Evolutionary conservation across 768 basidiomycete species (phyloP), one percentile per base, ranked within the genome.

Genomic region (Leccinum boreale): DNA sequence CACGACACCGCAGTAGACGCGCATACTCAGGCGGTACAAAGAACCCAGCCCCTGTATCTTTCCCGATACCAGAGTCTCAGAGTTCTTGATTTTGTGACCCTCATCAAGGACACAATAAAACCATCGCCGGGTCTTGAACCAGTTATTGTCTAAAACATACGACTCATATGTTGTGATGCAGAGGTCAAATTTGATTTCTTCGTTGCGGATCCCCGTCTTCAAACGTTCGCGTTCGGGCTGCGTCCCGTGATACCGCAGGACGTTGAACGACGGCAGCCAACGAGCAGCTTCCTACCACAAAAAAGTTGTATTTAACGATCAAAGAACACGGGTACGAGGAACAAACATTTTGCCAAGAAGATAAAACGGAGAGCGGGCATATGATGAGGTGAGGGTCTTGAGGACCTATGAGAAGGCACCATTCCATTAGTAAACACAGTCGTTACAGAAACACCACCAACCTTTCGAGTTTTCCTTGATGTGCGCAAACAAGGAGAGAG

Each of bases 11-110:
- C 14, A n/a, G 7, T 17, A 17, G 26, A 36, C 15, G 11, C 1
- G 64, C 73, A 11, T 52, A 82, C 82, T 82, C 33, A 90, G 71
- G 46, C 87, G 77, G 70, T 82, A 82, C 54, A 83, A 65, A 17
- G 84, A 77, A 15, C 81, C 79, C n/a, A 85, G 50, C 35, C 82
- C 80, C 53, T 83, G 82, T 12, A 87, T 65, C 50, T 82, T 85
- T 55, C 72, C 65, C 2, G 84, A 71, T 7, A 86, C 61, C 24
- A 79, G 78, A 23, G 82, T 82, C 35, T 81, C 83, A 10, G 82
- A 72, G 60, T 89, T 89, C 74, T 89, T 89, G 73, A 90, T 86
- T 63, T 78, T 81, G 71, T 90, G 89, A 5, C 85, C 85, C 65
- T 86, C 85, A 59, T 86, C 85, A 12, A 86, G 77, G 6, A 85